phyloP scores from a whole-genome alignment of 345 rosid species.

The Rubroshorea leprosula region DNA sequence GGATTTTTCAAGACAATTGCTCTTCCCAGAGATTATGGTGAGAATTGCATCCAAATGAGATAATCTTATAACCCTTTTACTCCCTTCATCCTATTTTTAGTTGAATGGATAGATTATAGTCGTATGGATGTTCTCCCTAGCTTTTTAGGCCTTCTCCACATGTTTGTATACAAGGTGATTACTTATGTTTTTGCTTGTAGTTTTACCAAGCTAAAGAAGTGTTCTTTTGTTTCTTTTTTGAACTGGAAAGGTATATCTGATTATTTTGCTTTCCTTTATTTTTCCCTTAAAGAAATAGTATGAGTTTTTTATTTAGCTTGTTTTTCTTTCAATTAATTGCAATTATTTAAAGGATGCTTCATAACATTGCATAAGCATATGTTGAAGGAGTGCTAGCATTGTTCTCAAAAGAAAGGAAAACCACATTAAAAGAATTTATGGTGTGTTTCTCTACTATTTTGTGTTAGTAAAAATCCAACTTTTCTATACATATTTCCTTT shows the following conservation, averaged over 20 bases:
- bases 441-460: constrained; percentile 26
- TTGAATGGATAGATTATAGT: constrained; percentile 68
- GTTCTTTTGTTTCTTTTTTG: too few relatives aligned
- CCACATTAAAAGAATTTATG: constrained; percentile 57
- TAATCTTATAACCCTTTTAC: constrained; percentile 57
- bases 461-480: too few relatives aligned
- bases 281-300: neutral
- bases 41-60: constrained; percentile 48
- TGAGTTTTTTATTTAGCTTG: neutral
- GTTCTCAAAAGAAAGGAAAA: constrained; percentile 52
- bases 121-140: constrained; percentile 52
- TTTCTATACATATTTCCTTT: neutral
- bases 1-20: constrained; percentile 46
- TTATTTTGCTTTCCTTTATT: neutral
- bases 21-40: constrained; percentile 49
- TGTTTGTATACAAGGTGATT: constrained; percentile 52
- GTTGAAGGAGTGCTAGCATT: constrained; percentile 51
- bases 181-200: too few relatives aligned
- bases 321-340: neutral
- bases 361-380: constrained; percentile 34
- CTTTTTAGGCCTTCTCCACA: constrained; percentile 50
- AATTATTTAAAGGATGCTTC: constrained; percentile 10
- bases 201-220: too few relatives aligned
- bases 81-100: constrained; percentile 44
- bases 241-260: too few relatives aligned